Percentiles rank a stretch among this genome's conserved stretches.
Conservation (phyloP, 768 basidiomycete genomes). For the Kwoniella bestiolae region DNA sequence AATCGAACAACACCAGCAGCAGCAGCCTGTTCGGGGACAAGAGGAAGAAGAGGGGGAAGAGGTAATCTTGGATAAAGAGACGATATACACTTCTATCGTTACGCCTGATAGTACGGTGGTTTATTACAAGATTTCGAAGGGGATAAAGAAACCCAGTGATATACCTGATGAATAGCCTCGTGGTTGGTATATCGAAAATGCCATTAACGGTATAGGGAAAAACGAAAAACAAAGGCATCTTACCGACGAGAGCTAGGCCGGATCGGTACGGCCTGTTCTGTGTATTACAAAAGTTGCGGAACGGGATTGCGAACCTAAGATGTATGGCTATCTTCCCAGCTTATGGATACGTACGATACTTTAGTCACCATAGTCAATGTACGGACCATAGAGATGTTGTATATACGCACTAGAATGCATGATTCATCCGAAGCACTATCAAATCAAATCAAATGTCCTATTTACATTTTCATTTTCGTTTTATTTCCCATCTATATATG, state of each 20-base stretch:
- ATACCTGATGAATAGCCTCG: constrained; percentile 52
- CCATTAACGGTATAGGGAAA: too few species aligned
- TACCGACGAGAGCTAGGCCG: too few species aligned
- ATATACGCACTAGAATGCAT: not conserved
- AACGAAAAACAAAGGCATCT: too few species aligned
- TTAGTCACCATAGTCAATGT: too few species aligned
- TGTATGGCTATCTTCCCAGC: too few species aligned
- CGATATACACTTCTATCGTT: constrained; percentile 52
- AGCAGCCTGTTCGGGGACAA: constrained; percentile 2
- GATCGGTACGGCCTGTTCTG: too few species aligned
- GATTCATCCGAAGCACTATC: too few species aligned
- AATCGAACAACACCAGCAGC: constrained; percentile 5
- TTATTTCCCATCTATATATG: not conserved
- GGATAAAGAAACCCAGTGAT: constrained; percentile 57
- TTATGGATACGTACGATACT: too few species aligned
- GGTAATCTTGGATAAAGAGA: constrained; percentile 42
- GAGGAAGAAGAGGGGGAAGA: constrained; percentile 1
- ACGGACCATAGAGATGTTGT: too few species aligned
- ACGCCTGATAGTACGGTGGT: constrained; percentile 54
- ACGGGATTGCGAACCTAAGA: too few species aligned
- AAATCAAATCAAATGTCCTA: not conserved
- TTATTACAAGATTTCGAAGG: constrained; percentile 55
- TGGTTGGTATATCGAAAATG: not conserved
- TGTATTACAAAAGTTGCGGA: too few species aligned
- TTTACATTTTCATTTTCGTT: not conserved